phyloP scores from a whole-genome alignment of 2,329 filamentous ascomycete species.

The Phyllosticta citrichinensis region DNA sequence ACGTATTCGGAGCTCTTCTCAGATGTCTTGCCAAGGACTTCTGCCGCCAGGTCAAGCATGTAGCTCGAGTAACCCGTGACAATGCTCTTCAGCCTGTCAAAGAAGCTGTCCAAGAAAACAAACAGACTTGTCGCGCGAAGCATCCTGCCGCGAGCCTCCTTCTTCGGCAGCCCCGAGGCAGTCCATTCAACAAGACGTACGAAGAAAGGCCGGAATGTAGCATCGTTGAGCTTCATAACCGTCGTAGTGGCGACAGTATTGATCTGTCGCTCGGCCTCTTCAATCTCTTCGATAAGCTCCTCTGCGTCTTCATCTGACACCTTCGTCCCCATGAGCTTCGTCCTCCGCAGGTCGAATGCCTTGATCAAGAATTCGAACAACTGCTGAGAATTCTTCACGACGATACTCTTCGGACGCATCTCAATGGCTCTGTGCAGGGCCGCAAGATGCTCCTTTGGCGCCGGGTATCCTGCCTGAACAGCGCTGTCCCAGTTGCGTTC shows the following conservation, averaged over 20 bases:
- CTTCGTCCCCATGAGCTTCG: conserved; percentile 28
- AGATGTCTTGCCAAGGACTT: conserved; percentile 41
- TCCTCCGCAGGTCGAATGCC: conserved; percentile 55
- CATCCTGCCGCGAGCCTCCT: conserved; percentile 47
- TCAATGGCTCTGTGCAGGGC: conserved; percentile 63
- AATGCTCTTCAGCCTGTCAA: conserved; percentile 80
- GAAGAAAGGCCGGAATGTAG: conserved; percentile 86
- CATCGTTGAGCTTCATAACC: conserved; percentile 94
- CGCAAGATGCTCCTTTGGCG: conserved; percentile 58
- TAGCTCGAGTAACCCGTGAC: conserved; percentile 88
- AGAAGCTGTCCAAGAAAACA: conserved; percentile 70
- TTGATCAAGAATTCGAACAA: conserved; percentile 54
- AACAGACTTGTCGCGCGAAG: conserved; percentile 68
- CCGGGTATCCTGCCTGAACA: conserved; percentile 50
- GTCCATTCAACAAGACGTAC: conserved; percentile 77
- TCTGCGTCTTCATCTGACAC: conserved; percentile 26
- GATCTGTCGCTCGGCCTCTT: conserved; percentile 52
- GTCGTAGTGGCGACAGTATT: conserved; percentile 73
- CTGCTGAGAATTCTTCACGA: conserved; percentile 63
- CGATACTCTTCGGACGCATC: conserved; percentile 63
- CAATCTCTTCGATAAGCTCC: conserved; percentile 42
- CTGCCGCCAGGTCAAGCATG: conserved; percentile 63
- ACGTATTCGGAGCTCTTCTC: conserved; percentile 19
- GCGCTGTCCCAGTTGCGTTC: conserved; percentile 62
- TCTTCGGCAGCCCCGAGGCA: conserved; percentile 49